Percentiles rank a stretch among this genome's conserved stretches.
phyloP scores from a whole-genome alignment of 2,329 filamentous ascomycete species.

The Blastomyces parvus region DNA sequence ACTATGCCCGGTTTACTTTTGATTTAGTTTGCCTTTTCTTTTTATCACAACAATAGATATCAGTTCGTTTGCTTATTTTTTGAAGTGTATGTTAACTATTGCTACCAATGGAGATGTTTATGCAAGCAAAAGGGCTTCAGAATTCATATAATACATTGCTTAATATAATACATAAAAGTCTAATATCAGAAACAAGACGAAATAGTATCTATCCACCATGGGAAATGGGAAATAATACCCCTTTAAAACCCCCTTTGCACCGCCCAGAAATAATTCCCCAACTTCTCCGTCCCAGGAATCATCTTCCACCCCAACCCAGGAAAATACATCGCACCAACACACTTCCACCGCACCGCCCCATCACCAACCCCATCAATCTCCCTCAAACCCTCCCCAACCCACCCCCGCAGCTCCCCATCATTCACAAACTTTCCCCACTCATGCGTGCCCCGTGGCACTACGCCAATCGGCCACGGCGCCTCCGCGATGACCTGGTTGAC shows the following conservation, averaged over 20 bases:
- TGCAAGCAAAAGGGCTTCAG: too few relatives aligned
- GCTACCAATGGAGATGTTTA: too few relatives aligned
- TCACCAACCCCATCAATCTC: constrained; percentile 39
- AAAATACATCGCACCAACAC: constrained; percentile 77
- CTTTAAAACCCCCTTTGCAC: constrained; percentile 46
- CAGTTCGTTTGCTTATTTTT: background rate
- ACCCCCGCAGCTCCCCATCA: constrained; percentile 40
- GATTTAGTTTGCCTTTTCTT: background rate
- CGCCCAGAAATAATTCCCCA: constrained; percentile 95
- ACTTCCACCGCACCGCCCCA: constrained; percentile 49
- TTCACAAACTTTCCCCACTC: constrained; percentile 97
- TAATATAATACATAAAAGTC: background rate
- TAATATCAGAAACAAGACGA: too few relatives aligned
- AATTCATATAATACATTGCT: background rate
- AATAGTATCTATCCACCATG: too few relatives aligned
- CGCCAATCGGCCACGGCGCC: constrained; percentile 56
- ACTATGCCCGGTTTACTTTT: background rate
- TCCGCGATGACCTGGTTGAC: constrained; percentile 90
- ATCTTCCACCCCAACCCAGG: constrained; percentile 85
- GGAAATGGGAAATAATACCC: background rate
- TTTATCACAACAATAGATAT: background rate
- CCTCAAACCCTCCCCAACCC: constrained; percentile 36
- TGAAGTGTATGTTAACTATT: background rate
- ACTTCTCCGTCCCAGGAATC: constrained; percentile 67
- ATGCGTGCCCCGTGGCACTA: constrained; percentile 88